Evolutionary conservation across 2,329 filamentous ascomycete species (phyloP), one percentile per base, ranked within the genome.

Genomic region (Colletotrichum tanaceti): DNA sequence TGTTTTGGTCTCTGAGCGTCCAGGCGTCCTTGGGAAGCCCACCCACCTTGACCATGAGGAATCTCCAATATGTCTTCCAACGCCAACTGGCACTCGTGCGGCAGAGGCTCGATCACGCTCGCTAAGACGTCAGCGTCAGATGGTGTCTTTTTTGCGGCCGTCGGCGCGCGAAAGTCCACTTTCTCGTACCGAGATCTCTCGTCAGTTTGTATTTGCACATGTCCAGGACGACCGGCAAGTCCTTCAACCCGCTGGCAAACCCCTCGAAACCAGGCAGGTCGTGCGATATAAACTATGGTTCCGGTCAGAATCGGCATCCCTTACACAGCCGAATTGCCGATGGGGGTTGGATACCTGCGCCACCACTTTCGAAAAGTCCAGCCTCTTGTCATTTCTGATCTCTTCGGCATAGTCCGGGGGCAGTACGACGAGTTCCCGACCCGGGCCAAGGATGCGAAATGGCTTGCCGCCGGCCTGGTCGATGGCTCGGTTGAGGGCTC

Each of bases 171-270:
- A n/a, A 11, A n/a, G n/a, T 7, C 13, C n/a, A 5, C n/a, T 5
- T 5, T 49, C 5, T 11, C 46, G 22, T 49, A 49, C 46, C 46
- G 13, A 49, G 46, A 49, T 49, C 46, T 49, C 46, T 49, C 13
- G 46, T 49, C n/a, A 49, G 4, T n/a, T 49, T 49, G n/a, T 16
- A 54, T 20, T 54, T 54, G 50, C 50, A 35, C 50, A 54, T 54
- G 32, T 54, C 50, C 18, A 54, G 50, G 18, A 54, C 50, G 3
- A 54, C 50, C n/a, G 22, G 50, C 16, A 54, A 38, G 50, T 54
- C 50, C 39, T 54, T 49, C 46, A 49, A 10, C 13, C 46, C 46
- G n/a, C 46, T 49, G 5, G 5, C 46, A 13, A 49, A 49, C n/a
- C 46, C 46, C 46, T 24, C 46, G 13, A 49, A 49, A 5, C 46